phyloP scores from a whole-genome alignment of 2,329 filamentous ascomycete genomes.

The Fusarium concolor region DNA sequence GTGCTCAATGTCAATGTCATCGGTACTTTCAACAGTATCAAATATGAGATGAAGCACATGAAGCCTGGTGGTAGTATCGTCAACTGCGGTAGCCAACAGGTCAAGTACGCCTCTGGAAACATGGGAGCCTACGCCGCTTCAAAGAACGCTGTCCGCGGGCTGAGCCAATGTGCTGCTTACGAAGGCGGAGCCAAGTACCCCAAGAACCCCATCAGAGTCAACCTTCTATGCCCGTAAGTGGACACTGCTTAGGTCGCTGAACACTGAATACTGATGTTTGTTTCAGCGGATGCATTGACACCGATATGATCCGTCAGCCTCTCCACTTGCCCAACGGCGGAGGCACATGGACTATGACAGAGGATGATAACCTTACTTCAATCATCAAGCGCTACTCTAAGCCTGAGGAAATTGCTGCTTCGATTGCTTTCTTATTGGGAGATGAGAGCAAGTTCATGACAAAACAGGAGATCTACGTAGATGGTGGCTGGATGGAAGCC shows the following conservation, averaged over 20 bases:
- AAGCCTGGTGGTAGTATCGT: slow-evolving; percentile 59
- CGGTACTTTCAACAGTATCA: slow-evolving; percentile 45
- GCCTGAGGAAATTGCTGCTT: slow-evolving; percentile 46
- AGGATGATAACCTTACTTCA: slow-evolving; percentile 42
- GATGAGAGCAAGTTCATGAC: slow-evolving; percentile 50
- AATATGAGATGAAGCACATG: slow-evolving; percentile 52
- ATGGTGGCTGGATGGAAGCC: slow-evolving; percentile 47
- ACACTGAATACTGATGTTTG: neutral
- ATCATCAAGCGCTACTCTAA: slow-evolving; percentile 46
- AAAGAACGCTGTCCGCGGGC: slow-evolving; percentile 48
- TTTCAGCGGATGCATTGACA: slow-evolving; percentile 44
- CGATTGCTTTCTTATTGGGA: slow-evolving; percentile 48
- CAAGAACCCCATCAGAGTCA: slow-evolving; percentile 43
- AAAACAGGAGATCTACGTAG: slow-evolving; percentile 46
- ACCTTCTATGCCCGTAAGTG: slow-evolving; percentile 40
- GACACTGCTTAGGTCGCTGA: neutral
- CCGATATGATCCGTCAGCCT: slow-evolving; percentile 47
- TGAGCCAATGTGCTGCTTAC: slow-evolving; percentile 46
- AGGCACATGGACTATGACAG: slow-evolving; percentile 44
- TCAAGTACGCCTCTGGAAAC: slow-evolving; percentile 52
- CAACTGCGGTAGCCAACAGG: slow-evolving; percentile 60
- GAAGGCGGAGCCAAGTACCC: slow-evolving; percentile 45
- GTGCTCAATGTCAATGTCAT: slow-evolving; percentile 44
- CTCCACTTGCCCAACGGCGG: slow-evolving; percentile 41
- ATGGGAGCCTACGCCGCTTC: slow-evolving; percentile 50